Conservation (phyloP, 2,329 filamentous ascomycete genomes). For the Dactylella cylindrospora region DNA sequence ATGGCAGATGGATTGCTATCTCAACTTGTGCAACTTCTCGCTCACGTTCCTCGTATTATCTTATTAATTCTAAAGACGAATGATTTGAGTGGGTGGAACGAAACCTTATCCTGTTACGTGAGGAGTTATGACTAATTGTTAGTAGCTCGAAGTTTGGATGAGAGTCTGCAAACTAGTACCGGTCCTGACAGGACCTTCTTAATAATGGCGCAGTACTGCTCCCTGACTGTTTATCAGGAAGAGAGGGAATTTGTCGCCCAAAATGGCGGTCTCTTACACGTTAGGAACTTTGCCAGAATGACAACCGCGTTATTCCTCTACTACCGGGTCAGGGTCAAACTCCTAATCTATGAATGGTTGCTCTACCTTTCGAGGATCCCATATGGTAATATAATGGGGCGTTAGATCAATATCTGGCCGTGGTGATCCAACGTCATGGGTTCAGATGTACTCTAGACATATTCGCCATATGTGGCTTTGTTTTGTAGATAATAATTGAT, state of each 20-base stretch:
- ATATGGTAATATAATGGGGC: too few relatives aligned
- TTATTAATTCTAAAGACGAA: conserved; percentile 97
- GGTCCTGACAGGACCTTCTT: conserved; percentile 67
- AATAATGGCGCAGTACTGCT: conserved; percentile 69
- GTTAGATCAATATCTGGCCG: too few relatives aligned
- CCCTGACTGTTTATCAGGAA: conserved; percentile 66
- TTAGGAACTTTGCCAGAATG: conserved; percentile 58
- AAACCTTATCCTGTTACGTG: conserved; percentile 46
- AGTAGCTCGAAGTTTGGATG: conserved; percentile 75
- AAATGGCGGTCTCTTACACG: conserved; percentile 62
- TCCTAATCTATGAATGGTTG: conserved; percentile 27
- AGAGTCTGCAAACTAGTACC: conserved; percentile 75
- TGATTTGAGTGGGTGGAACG: conserved; percentile 65
- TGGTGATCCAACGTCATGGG: too few relatives aligned
- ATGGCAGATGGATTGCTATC: conserved; percentile 85
- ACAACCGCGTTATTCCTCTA: conserved; percentile 14
- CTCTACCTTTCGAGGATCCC: conserved; percentile 7
- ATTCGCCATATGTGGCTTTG: too few relatives aligned
- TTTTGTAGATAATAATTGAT: too few relatives aligned
- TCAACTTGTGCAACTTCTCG: conserved; percentile 82
- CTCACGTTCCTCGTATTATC: conserved; percentile 86
- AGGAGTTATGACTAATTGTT: not conserved
- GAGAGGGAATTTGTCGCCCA: conserved; percentile 61
- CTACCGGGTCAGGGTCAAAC: conserved; percentile 19
- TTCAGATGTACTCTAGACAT: too few relatives aligned